These are phyloP conservation scores for Urochloa ruziziensis DNA, from an alignment of 176 grass and related monocot species.

Conservation along the genomic window DNA sequence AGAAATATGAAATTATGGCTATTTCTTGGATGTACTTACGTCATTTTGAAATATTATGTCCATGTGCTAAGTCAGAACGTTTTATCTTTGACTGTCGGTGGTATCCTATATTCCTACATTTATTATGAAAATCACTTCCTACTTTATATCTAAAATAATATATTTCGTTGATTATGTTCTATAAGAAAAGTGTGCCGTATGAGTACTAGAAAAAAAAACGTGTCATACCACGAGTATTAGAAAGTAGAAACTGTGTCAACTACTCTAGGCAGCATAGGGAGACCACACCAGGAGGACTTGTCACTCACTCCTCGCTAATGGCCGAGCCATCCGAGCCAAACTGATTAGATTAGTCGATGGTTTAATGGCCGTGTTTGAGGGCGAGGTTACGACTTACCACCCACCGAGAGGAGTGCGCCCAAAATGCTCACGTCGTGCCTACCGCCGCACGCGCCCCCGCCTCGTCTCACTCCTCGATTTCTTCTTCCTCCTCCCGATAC, in stretches of 20 bases:
- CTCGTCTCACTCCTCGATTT: slow-evolving; percentile 8
- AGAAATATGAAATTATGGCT: background rate
- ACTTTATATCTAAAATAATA: background rate
- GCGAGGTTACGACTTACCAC: slow-evolving; percentile 28
- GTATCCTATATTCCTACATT: no score
- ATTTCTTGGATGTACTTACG: background rate
- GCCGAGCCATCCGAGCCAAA: background rate
- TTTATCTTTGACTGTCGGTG: background rate
- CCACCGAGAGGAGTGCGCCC: slow-evolving; percentile 15
- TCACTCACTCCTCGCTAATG: background rate
- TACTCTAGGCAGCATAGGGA: background rate
- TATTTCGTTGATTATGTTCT: background rate
- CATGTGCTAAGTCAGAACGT: background rate
- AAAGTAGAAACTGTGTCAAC: background rate
- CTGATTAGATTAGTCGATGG: background rate
- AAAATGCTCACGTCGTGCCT: slow-evolving; percentile 45
- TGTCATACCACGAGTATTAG: no score
- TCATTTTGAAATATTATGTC: background rate
- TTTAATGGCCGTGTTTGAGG: slow-evolving; percentile 31
- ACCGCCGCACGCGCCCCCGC: background rate
- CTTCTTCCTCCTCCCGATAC: background rate
- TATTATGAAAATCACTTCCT: background rate
- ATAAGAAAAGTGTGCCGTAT: background rate
- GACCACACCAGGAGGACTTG: background rate
- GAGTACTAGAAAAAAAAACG: no score